A percentile compares a stretch with the other conserved stretches of the same genome.
phyloP scores from a whole-genome alignment of 306 rosid species.

The Quercus robur region DNA sequence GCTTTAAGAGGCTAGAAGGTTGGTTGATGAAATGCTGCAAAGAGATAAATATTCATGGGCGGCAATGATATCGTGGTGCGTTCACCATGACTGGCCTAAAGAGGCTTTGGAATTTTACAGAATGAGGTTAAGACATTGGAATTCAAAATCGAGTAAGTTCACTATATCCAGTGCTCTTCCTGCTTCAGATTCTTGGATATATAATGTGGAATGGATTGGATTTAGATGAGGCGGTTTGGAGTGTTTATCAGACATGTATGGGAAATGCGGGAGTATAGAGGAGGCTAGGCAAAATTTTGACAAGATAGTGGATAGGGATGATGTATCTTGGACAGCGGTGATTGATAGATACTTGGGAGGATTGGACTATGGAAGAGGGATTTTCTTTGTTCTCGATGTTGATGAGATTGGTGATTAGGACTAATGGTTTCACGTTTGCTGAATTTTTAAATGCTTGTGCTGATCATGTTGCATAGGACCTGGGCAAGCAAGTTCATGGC shows the following conservation, averaged over 20 bases:
- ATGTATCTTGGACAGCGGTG: conserved; percentile 71
- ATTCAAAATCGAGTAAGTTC: conserved; percentile 46
- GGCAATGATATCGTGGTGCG: conserved; percentile 50
- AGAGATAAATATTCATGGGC: conserved; percentile 66
- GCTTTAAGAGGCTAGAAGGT: conserved; percentile 38
- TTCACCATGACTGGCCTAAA: conserved; percentile 28
- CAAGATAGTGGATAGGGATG: conserved; percentile 27
- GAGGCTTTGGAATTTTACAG: conserved; percentile 64
- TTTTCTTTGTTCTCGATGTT: conserved; percentile 49
- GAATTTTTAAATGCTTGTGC: conserved; percentile 65
- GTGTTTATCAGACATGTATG: conserved; percentile 57
- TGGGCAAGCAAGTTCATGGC: conserved; percentile 60
- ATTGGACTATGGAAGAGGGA: conserved; percentile 40
- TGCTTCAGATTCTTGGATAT: conserved; percentile 52
- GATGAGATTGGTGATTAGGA: conserved; percentile 30
- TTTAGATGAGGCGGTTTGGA: conserved; percentile 66
- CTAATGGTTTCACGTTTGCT: conserved; percentile 40
- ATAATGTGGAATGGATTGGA: conserved; percentile 43
- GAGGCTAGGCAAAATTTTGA: conserved; percentile 33
- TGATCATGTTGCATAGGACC: conserved; percentile 44
- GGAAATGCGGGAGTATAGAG: conserved; percentile 65
- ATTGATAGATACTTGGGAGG: conserved; percentile 34
- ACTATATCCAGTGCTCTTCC: conserved; percentile 22
- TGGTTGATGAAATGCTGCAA: conserved; percentile 60
- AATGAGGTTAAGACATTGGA: conserved; percentile 40